Evolutionary conservation across 202 grass and related monocot species (phyloP).

Genomic region (Digitaria exilis): DNA sequence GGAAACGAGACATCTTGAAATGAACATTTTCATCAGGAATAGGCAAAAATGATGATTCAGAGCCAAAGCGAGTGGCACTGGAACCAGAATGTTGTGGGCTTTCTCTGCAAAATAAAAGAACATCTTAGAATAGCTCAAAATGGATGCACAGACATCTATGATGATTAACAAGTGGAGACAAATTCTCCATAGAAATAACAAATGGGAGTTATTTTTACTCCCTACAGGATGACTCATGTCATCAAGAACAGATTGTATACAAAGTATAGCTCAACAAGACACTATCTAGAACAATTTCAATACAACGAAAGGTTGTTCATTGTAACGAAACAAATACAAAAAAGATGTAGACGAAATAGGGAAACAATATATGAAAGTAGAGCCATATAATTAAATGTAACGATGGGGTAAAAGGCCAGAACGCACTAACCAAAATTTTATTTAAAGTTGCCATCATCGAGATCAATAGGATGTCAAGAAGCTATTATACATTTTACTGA

Average conservation of each 20-base stretch:
- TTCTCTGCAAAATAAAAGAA: conserved; percentile 46
- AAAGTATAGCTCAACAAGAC: neutral
- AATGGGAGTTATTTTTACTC: neutral
- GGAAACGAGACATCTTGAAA: conserved; percentile 33
- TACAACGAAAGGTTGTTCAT: neutral
- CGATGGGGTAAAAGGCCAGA: neutral
- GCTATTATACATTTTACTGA: neutral
- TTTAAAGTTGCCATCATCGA: neutral
- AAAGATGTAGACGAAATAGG: neutral
- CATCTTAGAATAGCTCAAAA: neutral
- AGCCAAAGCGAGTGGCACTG: conserved; percentile 39
- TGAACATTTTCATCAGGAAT: conserved; percentile 23
- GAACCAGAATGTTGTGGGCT: conserved; percentile 39
- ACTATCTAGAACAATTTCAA: conserved; percentile 20
- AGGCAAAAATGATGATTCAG: conserved; percentile 44
- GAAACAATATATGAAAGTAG: neutral
- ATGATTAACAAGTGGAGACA: conserved; percentile 15
- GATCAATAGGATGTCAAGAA: neutral
- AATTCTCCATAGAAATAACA: conserved; percentile 1
- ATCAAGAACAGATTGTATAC: neutral
- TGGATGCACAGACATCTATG: neutral
- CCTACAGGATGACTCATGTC: neutral
- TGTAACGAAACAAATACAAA: neutral
- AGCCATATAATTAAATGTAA: neutral
- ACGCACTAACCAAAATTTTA: conserved; percentile 7